Percentiles rank a stretch among this genome's conserved stretches.
Evolutionary conservation across 352 stramenopile genomes (phyloP).

Genomic region (Phytophthora pisi): DNA sequence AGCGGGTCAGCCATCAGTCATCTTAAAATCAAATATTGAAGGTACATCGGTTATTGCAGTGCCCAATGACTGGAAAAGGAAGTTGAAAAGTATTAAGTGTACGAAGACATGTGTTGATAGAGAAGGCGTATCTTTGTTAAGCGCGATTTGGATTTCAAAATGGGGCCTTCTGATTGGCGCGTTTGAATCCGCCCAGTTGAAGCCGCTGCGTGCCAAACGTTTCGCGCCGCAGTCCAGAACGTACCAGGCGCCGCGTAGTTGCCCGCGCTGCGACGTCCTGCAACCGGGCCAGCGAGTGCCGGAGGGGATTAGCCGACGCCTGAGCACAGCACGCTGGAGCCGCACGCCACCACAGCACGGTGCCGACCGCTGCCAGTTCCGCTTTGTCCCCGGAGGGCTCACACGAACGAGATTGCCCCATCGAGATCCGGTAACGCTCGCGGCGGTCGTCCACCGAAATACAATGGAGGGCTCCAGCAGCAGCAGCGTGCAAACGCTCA

Average conservation of each 20-base stretch:
- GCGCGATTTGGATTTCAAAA: slow-evolving; percentile 12
- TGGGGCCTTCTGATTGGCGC: slow-evolving; percentile 5
- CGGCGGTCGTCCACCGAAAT: neutral
- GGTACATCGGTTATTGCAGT: neutral
- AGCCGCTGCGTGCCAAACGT: slow-evolving; percentile 19
- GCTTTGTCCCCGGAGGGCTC: slow-evolving; percentile 17
- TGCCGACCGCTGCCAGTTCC: slow-evolving; percentile 25
- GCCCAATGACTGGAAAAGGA: neutral
- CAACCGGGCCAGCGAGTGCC: slow-evolving; percentile 10
- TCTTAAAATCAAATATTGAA: neutral
- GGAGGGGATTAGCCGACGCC: slow-evolving; percentile 13
- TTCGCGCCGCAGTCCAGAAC: slow-evolving; percentile 18
- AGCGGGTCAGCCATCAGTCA: neutral
- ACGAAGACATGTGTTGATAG: neutral
- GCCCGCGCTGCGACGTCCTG: slow-evolving; percentile 5
- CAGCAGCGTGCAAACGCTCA: slow-evolving; percentile 38
- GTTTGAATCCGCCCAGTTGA: slow-evolving; percentile 18
- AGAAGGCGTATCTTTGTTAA: slow-evolving; percentile 11
- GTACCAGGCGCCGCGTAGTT: slow-evolving; percentile 1
- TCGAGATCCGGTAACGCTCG: neutral
- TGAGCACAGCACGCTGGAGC: neutral
- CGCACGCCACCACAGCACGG: slow-evolving; percentile 1
- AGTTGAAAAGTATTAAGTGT: neutral
- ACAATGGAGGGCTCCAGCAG: slow-evolving; percentile 22
- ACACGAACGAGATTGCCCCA: slow-evolving; percentile 20